A percentile compares a stretch with the other conserved stretches of the same genome.
These are phyloP conservation scores for Pseudocercospora cruenta DNA, from an alignment of 2,329 filamentous ascomycete species.

Conservation along the genomic window DNA sequence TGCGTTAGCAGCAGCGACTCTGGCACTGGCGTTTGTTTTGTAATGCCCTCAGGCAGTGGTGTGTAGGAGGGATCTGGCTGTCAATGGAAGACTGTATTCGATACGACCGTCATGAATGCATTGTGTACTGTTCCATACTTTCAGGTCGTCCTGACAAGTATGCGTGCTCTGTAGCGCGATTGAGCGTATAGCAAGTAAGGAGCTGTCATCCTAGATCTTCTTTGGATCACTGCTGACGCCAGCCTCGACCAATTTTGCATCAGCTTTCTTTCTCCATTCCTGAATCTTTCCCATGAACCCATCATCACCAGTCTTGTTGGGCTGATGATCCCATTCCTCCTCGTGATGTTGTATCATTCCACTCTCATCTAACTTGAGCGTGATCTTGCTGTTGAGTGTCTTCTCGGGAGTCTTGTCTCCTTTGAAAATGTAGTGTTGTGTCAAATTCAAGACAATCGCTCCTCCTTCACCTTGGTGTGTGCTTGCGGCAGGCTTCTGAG, in stretches of 20 bases:
- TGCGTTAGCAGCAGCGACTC: not conserved
- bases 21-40: not conserved
- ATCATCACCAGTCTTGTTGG: constrained; percentile 33
- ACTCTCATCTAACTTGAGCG: constrained; percentile 29
- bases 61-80: not conserved
- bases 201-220: constrained; percentile 20
- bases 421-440: constrained; percentile 37
- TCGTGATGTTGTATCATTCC: constrained; percentile 34
- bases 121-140: not conserved
- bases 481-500: constrained; percentile 11
- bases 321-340: constrained; percentile 36
- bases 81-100: not conserved
- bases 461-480: constrained; percentile 20
- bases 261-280: constrained; percentile 35
- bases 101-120: not conserved
- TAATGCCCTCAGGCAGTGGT: not conserved
- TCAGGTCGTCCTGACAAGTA: not conserved
- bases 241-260: constrained; percentile 33
- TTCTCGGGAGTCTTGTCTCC: constrained; percentile 33
- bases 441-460: constrained; percentile 30
- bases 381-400: constrained; percentile 34
- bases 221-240: constrained; percentile 30
- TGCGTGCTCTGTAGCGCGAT: not conserved
- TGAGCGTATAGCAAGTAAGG: not conserved
- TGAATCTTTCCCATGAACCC: constrained; percentile 35